Evolutionary conservation across 2,329 filamentous ascomycete species (phyloP).

Genomic region (Arthrobotrys entomopaga): DNA sequence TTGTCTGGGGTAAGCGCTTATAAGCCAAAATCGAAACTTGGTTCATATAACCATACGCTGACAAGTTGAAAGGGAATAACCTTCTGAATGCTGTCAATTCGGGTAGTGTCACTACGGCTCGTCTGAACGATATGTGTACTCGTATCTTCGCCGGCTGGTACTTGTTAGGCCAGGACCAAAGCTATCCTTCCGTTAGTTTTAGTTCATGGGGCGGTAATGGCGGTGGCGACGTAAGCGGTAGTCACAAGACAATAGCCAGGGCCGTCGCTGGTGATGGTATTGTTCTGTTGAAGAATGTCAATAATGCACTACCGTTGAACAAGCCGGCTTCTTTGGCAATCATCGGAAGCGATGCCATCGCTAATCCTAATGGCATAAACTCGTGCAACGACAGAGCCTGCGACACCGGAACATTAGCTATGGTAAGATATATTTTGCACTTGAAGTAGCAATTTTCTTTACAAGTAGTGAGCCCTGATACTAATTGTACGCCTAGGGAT

Average conservation of each 20-base stretch:
- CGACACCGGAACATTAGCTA: conserved; percentile 70
- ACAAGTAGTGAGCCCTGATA: conserved; percentile 58
- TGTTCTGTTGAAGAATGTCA: conserved; percentile 86
- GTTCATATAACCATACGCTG: too few species aligned
- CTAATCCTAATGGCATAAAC: conserved; percentile 79
- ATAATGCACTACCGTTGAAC: conserved; percentile 77
- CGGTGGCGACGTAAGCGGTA: conserved; percentile 74
- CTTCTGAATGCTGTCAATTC: conserved; percentile 88
- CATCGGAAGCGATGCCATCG: conserved; percentile 83
- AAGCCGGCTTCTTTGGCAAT: conserved; percentile 79
- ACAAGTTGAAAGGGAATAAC: conserved; percentile 66
- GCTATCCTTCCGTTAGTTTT: conserved; percentile 75
- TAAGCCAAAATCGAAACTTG: conserved; percentile 61
- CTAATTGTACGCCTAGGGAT: conserved; percentile 73
- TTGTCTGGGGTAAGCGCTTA: conserved; percentile 75
- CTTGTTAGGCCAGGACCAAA: conserved; percentile 69
- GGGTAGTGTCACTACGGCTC: conserved; percentile 85
- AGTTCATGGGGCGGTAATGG: conserved; percentile 85
- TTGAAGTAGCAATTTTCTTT: neutral
- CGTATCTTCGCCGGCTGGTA: conserved; percentile 79
- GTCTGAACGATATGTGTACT: conserved; percentile 90
- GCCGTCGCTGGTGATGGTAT: conserved; percentile 80
- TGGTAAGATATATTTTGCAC: conserved; percentile 59
- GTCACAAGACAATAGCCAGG: conserved; percentile 78
- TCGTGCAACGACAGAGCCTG: conserved; percentile 76